Conservation (phyloP, 1,139 yeast species). For the Scheffersomyces stambukii region DNA sequence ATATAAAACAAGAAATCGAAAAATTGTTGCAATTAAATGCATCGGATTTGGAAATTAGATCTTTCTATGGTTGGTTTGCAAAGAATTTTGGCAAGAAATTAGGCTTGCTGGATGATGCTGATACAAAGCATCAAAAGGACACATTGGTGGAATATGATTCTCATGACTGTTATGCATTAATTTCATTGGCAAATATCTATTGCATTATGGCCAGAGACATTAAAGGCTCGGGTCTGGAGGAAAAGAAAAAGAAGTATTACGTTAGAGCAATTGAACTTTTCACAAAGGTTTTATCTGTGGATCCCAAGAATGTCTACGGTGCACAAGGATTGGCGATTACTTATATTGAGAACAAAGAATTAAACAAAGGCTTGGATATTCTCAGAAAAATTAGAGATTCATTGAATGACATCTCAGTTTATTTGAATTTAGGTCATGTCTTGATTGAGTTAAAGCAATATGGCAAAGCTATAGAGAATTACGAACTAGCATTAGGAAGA, state of each 20-base stretch:
- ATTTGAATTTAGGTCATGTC: slow-evolving; percentile 86
- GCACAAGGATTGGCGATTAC: slow-evolving; percentile 97
- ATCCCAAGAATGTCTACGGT: slow-evolving; percentile 85
- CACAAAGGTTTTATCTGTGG: slow-evolving; percentile 82
- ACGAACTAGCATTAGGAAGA: slow-evolving; percentile 72
- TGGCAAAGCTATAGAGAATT: slow-evolving; percentile 83
- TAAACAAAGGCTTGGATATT: slow-evolving; percentile 75
- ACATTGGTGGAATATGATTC: slow-evolving; percentile 79
- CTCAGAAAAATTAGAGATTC: slow-evolving; percentile 90
- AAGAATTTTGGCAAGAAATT: slow-evolving; percentile 55
- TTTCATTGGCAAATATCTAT: slow-evolving; percentile 87
- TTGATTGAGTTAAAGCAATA: slow-evolving; percentile 77
- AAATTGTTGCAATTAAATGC: slow-evolving; percentile 50
- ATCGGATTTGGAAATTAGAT: slow-evolving; percentile 75
- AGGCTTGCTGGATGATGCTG: slow-evolving; percentile 56
- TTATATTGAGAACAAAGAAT: slow-evolving; percentile 81
- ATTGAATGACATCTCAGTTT: slow-evolving; percentile 76
- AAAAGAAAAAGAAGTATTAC: slow-evolving; percentile 73
- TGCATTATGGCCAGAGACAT: slow-evolving; percentile 77
- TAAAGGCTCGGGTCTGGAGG: slow-evolving; percentile 54
- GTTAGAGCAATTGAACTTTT: slow-evolving; percentile 86
- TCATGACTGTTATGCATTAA: slow-evolving; percentile 85
- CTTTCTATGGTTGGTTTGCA: slow-evolving; percentile 90
- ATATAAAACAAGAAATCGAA: slow-evolving; percentile 50
- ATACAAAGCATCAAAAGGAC: slow-evolving; percentile 77